Evolutionary conservation across 139 green algal species (phyloP).

Genomic region (Nannochloris sp.): DNA sequence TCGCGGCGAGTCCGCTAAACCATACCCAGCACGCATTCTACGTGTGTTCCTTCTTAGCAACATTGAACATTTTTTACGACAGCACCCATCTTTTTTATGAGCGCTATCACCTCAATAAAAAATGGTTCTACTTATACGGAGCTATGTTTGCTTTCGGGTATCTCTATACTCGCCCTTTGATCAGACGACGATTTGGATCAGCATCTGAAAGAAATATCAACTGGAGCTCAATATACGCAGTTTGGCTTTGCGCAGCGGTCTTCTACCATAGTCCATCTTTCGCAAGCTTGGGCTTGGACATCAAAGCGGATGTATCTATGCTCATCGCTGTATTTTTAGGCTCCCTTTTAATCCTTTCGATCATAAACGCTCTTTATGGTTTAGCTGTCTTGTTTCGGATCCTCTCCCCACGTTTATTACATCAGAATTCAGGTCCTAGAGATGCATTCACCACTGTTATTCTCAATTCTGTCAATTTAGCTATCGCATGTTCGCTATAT

Average conservation of each 20-base stretch:
- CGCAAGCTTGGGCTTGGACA: constrained; percentile 60
- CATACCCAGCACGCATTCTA: constrained; percentile 14
- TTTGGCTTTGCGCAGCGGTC: constrained; percentile 70
- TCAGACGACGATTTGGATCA: constrained; percentile 58
- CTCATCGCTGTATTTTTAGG: constrained; percentile 54
- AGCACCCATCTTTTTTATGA: constrained; percentile 50
- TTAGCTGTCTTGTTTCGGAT: constrained; percentile 26
- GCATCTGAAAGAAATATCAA: constrained; percentile 72
- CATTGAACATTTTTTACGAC: constrained; percentile 12
- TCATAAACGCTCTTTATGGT: constrained; percentile 41
- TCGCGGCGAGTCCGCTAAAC: constrained; percentile 2
- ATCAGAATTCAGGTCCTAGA: not conserved
- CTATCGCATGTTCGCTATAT: constrained; percentile 52
- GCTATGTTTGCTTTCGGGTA: constrained; percentile 44
- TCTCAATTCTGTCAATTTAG: constrained; percentile 52
- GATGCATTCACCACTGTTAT: constrained; percentile 41
- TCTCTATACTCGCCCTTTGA: constrained; percentile 72
- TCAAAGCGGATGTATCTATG: constrained; percentile 67
- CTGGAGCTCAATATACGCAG: constrained; percentile 67
- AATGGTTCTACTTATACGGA: constrained; percentile 75
- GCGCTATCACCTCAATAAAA: constrained; percentile 61
- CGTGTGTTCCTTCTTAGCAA: not conserved
- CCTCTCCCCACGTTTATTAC: constrained; percentile 29
- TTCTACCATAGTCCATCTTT: constrained; percentile 80
- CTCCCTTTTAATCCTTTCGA: constrained; percentile 41